These are phyloP conservation scores for Pestalotiopsis sp. DNA, from an alignment of 2,329 filamentous ascomycete species.

Conservation along the genomic window DNA sequence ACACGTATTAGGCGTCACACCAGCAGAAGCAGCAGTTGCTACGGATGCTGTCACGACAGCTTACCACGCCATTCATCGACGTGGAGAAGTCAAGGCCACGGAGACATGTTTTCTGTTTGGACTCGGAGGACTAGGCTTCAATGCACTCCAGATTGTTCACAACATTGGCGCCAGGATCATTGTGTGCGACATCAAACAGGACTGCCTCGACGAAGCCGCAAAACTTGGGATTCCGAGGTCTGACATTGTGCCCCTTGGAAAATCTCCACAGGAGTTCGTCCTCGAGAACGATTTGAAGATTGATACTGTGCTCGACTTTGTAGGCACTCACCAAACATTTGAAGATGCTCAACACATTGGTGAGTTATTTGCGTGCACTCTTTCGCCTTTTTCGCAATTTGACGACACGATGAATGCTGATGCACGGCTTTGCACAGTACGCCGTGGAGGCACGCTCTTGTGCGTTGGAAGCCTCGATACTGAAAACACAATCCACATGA, in stretches of 20 bases:
- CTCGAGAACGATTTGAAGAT: conserved; percentile 26
- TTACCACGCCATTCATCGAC: conserved; percentile 40
- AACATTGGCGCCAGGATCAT: conserved; percentile 47
- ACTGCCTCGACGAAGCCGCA: conserved; percentile 30
- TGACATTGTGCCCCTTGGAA: conserved; percentile 34
- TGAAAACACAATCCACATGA: conserved; percentile 45
- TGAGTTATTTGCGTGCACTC: conserved; percentile 18
- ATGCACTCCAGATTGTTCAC: conserved; percentile 43
- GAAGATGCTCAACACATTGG: conserved; percentile 36
- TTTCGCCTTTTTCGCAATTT: not conserved
- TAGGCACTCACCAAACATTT: conserved; percentile 38
- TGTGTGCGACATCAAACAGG: conserved; percentile 35
- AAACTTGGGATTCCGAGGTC: conserved; percentile 31
- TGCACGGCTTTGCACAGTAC: conserved; percentile 28
- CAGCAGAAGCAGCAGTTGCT: conserved; percentile 37
- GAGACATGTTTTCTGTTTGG: conserved; percentile 43
- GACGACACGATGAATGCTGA: not conserved
- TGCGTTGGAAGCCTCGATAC: conserved; percentile 42
- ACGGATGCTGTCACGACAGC: conserved; percentile 43
- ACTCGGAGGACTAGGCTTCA: conserved; percentile 43
- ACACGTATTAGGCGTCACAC: conserved; percentile 19
- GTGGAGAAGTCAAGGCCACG: conserved; percentile 34
- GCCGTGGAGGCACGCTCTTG: conserved; percentile 37
- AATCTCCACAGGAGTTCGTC: conserved; percentile 31
- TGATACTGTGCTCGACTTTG: conserved; percentile 35